Percentiles rank a stretch among this genome's conserved stretches.
phyloP scores from a whole-genome alignment of 1,284 basidiomycete species.

The Kalmanozyma brasiliensis region DNA sequence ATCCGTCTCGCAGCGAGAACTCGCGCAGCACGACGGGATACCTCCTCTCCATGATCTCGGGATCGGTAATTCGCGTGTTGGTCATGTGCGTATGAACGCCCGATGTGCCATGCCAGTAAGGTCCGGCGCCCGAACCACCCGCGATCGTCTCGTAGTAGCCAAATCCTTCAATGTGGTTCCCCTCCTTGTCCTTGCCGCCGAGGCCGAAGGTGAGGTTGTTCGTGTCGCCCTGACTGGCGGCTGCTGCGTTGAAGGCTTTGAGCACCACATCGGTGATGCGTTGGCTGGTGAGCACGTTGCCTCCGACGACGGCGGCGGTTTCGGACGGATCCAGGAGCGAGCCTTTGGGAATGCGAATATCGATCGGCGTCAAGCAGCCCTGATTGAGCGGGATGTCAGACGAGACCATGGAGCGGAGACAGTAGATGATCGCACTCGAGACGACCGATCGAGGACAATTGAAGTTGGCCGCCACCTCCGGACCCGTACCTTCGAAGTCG shows the following conservation, averaged over 20 bases:
- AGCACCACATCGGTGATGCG: constrained; percentile 94
- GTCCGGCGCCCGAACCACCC: constrained; percentile 89
- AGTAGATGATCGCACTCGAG: constrained; percentile 91
- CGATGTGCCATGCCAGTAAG: constrained; percentile 80
- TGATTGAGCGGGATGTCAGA: constrained; percentile 93
- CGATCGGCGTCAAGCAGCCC: constrained; percentile 78
- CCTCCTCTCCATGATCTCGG: constrained; percentile 89
- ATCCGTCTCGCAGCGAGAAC: constrained; percentile 81
- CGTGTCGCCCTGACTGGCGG: constrained; percentile 89
- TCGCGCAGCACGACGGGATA: constrained; percentile 86
- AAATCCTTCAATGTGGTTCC: constrained; percentile 81
- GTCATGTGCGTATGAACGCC: constrained; percentile 79
- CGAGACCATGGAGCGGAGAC: constrained; percentile 90
- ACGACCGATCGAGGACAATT: constrained; percentile 81
- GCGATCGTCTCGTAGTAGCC: constrained; percentile 98
- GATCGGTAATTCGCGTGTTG: constrained; percentile 81
- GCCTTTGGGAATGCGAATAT: constrained; percentile 83
- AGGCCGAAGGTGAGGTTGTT: constrained; percentile 91
- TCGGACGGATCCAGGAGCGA: constrained; percentile 82
- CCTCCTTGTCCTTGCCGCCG: constrained; percentile 84
- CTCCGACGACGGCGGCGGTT: constrained; percentile 86
- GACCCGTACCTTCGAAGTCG: constrained; percentile 85
- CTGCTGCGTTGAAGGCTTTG: constrained; percentile 89
- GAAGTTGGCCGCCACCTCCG: constrained; percentile 87
- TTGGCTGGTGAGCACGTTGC: constrained; percentile 91